Evolutionary conservation across 257 asterid genomes (phyloP).

Genomic region (Jacaranda copaia): DNA sequence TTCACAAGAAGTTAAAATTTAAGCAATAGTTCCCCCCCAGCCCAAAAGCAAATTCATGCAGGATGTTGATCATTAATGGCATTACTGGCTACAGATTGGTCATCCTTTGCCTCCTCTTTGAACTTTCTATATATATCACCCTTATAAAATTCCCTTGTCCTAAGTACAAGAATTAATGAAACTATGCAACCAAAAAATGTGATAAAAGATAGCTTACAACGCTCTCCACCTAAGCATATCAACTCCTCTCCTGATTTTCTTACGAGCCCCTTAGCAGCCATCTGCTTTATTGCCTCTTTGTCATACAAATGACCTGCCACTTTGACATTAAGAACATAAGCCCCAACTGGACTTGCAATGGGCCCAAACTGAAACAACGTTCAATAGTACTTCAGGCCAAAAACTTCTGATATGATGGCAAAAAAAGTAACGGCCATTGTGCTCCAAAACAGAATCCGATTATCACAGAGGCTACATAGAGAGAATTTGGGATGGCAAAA

Average conservation of each 20-base stretch:
- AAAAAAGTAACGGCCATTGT: background rate
- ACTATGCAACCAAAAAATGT: background rate
- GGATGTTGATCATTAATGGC: too few species aligned
- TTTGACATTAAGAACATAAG: background rate
- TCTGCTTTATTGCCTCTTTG: background rate
- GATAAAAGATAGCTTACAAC: background rate
- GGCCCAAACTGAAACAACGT: background rate
- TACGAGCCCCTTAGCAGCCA: conserved; percentile 3
- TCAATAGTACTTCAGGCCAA: background rate
- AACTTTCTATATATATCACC: conserved; percentile 5
- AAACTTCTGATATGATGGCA: background rate
- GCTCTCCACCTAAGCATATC: background rate
- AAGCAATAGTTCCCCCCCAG: too few species aligned
- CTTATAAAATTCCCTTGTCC: conserved; percentile 1
- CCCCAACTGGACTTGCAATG: background rate
- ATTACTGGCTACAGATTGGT: too few species aligned
- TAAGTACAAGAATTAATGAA: background rate
- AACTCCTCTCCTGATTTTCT: background rate
- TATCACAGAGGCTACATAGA: background rate
- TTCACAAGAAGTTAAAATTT: too few species aligned
- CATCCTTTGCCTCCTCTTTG: background rate
- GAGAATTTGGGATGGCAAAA: background rate
- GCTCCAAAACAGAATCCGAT: conserved; percentile 9
- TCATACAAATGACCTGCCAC: background rate
- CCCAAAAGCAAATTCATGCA: too few species aligned